These are phyloP conservation scores for Nadsonia commutata DNA, from an alignment of 1,139 yeast genomes.

Conservation along the genomic window DNA sequence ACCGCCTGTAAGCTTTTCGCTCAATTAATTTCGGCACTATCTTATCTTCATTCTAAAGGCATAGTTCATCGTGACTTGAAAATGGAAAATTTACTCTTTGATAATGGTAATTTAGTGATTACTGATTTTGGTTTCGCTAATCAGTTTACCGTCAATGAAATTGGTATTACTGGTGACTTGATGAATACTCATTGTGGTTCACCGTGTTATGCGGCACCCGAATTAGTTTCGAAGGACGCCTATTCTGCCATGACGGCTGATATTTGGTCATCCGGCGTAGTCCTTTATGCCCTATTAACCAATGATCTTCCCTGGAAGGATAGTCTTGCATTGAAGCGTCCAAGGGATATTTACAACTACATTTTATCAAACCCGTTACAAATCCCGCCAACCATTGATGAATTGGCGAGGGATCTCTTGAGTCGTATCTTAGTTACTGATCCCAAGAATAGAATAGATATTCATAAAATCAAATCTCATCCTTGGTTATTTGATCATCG, in stretches of 20 bases:
- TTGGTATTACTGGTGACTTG: constrained; percentile 33
- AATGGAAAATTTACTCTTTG: constrained; percentile 83
- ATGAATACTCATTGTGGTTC: constrained; percentile 97
- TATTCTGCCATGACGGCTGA: constrained; percentile 90
- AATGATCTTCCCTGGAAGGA: constrained; percentile 97
- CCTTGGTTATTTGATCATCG: no score
- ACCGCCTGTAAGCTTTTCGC: constrained; percentile 82
- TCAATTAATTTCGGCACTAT: constrained; percentile 88
- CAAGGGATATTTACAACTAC: constrained; percentile 86
- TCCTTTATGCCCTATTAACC: constrained; percentile 88
- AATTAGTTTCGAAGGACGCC: constrained; percentile 67
- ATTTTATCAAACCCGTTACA: constrained; percentile 84
- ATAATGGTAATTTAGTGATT: constrained; percentile 64
- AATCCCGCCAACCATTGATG: constrained; percentile 86
- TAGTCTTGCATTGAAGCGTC: no score
- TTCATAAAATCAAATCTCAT: constrained; percentile 62
- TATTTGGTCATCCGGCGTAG: constrained; percentile 94
- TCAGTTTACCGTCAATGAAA: constrained; percentile 38
- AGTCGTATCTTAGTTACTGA: constrained; percentile 75
- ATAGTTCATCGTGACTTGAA: constrained; percentile 87
- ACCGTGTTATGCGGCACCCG: constrained; percentile 98
- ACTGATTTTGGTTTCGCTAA: constrained; percentile 89
- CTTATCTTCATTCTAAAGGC: constrained; percentile 75
- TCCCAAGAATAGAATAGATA: constrained; percentile 61
- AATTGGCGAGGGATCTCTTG: constrained; percentile 80